Conservation (phyloP, 129 eudicot genomes). For the Pseudognaphalium luteoalbum region DNA sequence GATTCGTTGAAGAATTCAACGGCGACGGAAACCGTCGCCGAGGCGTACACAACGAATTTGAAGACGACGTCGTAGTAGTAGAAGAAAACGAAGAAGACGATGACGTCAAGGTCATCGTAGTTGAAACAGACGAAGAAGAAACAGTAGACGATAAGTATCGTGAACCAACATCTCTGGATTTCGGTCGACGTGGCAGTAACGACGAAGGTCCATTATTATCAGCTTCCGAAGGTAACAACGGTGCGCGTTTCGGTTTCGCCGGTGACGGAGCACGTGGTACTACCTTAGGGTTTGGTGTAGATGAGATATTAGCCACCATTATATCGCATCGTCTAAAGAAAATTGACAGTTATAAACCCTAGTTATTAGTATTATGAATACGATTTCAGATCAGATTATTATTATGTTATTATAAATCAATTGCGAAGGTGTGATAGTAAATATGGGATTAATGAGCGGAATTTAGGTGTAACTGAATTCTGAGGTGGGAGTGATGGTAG, state of each 20-base stretch:
- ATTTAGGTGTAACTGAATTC: slow-evolving; percentile 22
- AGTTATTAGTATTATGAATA: background rate
- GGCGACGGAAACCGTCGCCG: slow-evolving; percentile 53
- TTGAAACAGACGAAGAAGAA: slow-evolving; percentile 42
- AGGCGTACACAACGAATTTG: slow-evolving; percentile 39
- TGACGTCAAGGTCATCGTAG: slow-evolving; percentile 53
- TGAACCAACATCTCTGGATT: slow-evolving; percentile 60
- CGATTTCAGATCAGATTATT: slow-evolving; percentile 14
- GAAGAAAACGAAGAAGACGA: slow-evolving; percentile 37
- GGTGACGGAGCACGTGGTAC: slow-evolving; percentile 39
- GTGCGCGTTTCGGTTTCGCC: slow-evolving; percentile 56
- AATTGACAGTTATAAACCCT: slow-evolving; percentile 31
- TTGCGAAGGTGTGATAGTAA: background rate
- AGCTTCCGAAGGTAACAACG: slow-evolving; percentile 62
- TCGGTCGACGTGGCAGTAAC: slow-evolving; percentile 54
- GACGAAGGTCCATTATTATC: slow-evolving; percentile 44
- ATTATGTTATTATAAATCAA: background rate
- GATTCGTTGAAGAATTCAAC: slow-evolving; percentile 30
- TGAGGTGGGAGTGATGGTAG: slow-evolving; percentile 12
- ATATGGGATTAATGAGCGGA: slow-evolving; percentile 11
- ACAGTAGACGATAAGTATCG: slow-evolving; percentile 57
- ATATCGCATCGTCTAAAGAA: slow-evolving; percentile 29
- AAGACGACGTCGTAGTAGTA: slow-evolving; percentile 47
- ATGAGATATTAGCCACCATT: slow-evolving; percentile 56
- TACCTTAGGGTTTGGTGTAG: slow-evolving; percentile 45